These are phyloP conservation scores for Penicillium sp. DNA, from an alignment of 2,329 filamentous ascomycete genomes.

Conservation along the genomic window DNA sequence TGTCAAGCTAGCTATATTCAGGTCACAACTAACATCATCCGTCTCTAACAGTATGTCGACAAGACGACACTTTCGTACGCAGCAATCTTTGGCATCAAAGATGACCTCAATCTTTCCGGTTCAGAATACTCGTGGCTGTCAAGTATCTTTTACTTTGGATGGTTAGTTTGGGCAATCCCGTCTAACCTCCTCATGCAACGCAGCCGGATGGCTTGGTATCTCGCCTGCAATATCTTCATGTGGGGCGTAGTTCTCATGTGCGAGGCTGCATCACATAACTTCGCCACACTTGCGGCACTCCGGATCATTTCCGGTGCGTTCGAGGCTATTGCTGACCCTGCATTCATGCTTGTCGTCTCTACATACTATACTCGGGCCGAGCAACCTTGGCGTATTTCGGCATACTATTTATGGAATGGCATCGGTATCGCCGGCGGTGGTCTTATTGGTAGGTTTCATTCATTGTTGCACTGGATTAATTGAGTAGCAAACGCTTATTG, in stretches of 20 bases:
- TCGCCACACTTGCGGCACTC: conserved; percentile 22
- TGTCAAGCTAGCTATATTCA: background rate
- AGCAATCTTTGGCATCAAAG: background rate
- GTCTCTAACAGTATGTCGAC: background rate
- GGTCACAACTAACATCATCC: background rate
- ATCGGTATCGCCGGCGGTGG: conserved; percentile 7
- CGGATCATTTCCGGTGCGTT: background rate
- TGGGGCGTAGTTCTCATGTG: conserved; percentile 42
- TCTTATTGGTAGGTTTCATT: background rate
- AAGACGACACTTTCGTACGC: conserved; percentile 1
- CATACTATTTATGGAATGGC: conserved; percentile 22
- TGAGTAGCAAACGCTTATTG: background rate
- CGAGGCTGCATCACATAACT: conserved; percentile 48
- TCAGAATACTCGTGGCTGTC: conserved; percentile 43
- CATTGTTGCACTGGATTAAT: background rate
- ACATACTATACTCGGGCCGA: conserved; percentile 24
- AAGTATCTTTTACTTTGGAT: conserved; percentile 45
- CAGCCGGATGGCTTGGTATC: conserved; percentile 33
- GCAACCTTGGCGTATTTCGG: conserved; percentile 28
- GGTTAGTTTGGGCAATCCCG: conserved; percentile 27
- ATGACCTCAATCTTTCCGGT: conserved; percentile 25
- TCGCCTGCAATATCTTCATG: conserved; percentile 44
- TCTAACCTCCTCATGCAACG: background rate
- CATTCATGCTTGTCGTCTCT: conserved; percentile 54
- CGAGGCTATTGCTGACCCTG: conserved; percentile 43